Percentiles rank a stretch among this genome's conserved stretches.
These are phyloP conservation scores for Royoungia palumana DNA, from an alignment of 768 basidiomycete species.

Conservation along the genomic window DNA sequence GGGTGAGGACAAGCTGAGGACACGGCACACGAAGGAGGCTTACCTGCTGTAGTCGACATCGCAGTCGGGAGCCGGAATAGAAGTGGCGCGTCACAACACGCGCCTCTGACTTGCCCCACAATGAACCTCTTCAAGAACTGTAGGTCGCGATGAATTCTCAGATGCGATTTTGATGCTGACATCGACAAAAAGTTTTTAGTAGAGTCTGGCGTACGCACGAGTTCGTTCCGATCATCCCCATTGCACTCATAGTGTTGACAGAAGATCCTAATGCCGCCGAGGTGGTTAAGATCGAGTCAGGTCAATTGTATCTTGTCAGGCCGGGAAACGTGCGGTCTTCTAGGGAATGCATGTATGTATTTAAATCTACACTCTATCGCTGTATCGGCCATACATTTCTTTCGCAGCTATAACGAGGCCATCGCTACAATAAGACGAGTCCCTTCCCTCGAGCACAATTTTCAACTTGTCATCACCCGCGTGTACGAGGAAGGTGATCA, in stretches of 20 bases:
- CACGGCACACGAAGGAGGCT: not conserved
- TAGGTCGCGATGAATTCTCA: slow-evolving; percentile 38
- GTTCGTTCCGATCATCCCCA: slow-evolving; percentile 12
- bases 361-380: not conserved
- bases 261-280: slow-evolving; percentile 94
- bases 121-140: slow-evolving; percentile 88
- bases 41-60: slow-evolving; percentile 15
- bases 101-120: slow-evolving; percentile 25
- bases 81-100: slow-evolving; percentile 23
- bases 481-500: slow-evolving; percentile 98
- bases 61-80: not conserved
- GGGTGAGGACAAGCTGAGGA: not conserved
- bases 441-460: slow-evolving; percentile 71
- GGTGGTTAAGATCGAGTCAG: slow-evolving; percentile 90
- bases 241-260: slow-evolving; percentile 36
- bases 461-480: slow-evolving; percentile 91
- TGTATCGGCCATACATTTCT: not conserved
- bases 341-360: slow-evolving; percentile 91
- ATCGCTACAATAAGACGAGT: slow-evolving; percentile 91
- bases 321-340: slow-evolving; percentile 89
- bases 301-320: slow-evolving; percentile 87
- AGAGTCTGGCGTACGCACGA: slow-evolving; percentile 88
- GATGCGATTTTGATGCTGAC: slow-evolving; percentile 19
- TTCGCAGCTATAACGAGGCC: slow-evolving; percentile 84
- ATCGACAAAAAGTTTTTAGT: slow-evolving; percentile 60